A percentile compares a stretch with the other conserved stretches of the same genome.
Evolutionary conservation across 1,284 basidiomycete species (phyloP).

Genomic region (Sparassis latifolia): DNA sequence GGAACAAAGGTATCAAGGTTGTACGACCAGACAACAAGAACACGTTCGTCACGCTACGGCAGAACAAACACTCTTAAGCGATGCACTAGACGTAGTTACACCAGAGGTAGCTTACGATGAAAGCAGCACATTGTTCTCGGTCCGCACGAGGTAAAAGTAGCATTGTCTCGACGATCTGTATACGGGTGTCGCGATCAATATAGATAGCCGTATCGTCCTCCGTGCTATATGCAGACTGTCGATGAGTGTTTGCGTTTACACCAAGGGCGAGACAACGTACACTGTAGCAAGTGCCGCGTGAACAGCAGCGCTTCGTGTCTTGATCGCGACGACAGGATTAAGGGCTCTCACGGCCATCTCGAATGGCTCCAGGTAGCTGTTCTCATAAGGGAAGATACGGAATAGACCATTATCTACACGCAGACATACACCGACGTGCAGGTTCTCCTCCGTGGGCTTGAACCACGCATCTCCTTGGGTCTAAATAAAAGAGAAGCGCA

Average conservation of each 20-base stretch:
- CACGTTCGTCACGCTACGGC: slow-evolving; percentile 61
- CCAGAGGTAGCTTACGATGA: slow-evolving; percentile 46
- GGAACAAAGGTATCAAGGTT: slow-evolving; percentile 65
- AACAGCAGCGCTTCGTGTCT: slow-evolving; percentile 74
- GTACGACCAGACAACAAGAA: slow-evolving; percentile 75
- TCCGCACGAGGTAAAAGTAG: slow-evolving; percentile 59
- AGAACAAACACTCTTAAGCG: slow-evolving; percentile 2
- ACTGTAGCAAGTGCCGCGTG: slow-evolving; percentile 66
- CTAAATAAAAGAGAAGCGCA: slow-evolving; percentile 22
- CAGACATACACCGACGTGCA: slow-evolving; percentile 63
- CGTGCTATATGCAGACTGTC: slow-evolving; percentile 26
- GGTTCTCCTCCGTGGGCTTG: slow-evolving; percentile 66
- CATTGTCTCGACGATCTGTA: slow-evolving; percentile 63
- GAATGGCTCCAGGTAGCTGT: slow-evolving; percentile 52
- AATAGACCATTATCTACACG: slow-evolving; percentile 56
- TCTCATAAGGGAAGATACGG: slow-evolving; percentile 67
- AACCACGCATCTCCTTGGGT: slow-evolving; percentile 73
- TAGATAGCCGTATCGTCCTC: slow-evolving; percentile 46
- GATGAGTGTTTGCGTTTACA: neutral
- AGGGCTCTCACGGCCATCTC: slow-evolving; percentile 63
- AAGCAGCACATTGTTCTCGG: slow-evolving; percentile 82
- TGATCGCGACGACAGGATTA: slow-evolving; percentile 78
- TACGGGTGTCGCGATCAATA: slow-evolving; percentile 50
- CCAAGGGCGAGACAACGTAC: slow-evolving; percentile 27
- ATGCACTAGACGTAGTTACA: neutral